phyloP scores from a whole-genome alignment of 768 basidiomycete species.

The Leccinum incarnatum region DNA sequence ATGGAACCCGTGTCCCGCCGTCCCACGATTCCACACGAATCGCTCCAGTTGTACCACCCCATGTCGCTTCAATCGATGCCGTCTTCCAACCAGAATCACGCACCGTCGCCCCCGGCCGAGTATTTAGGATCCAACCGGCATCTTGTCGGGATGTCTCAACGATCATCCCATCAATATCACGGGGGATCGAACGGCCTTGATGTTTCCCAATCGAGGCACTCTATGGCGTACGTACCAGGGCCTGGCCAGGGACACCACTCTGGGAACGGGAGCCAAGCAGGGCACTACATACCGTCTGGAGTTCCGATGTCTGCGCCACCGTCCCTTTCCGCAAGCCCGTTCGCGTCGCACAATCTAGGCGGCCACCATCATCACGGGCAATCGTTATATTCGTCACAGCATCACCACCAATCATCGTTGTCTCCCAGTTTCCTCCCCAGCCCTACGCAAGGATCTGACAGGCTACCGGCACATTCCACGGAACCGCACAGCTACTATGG shows the following conservation, averaged over 20 bases:
- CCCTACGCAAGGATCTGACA: slow-evolving; percentile 30
- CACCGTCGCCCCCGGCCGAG: slow-evolving; percentile 34
- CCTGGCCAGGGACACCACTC: slow-evolving; percentile 44
- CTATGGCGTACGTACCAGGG: slow-evolving; percentile 38
- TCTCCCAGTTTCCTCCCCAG: slow-evolving; percentile 31
- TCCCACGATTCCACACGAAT: slow-evolving; percentile 66
- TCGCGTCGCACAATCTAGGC: slow-evolving; percentile 26
- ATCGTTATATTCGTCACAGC: slow-evolving; percentile 32
- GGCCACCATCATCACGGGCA: slow-evolving; percentile 25
- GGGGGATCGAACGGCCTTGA: slow-evolving; percentile 23
- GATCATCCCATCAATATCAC: slow-evolving; percentile 31
- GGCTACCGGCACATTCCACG: slow-evolving; percentile 25
- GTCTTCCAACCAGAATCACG: slow-evolving; percentile 31
- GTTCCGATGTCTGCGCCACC: slow-evolving; percentile 54
- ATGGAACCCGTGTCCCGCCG: slow-evolving; percentile 49
- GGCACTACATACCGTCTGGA: slow-evolving; percentile 31
- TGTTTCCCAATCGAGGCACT: slow-evolving; percentile 32
- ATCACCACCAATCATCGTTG: slow-evolving; percentile 28
- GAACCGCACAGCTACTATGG: slow-evolving; percentile 33
- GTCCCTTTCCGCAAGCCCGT: slow-evolving; percentile 42
- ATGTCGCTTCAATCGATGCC: slow-evolving; percentile 65
- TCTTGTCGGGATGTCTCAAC: slow-evolving; percentile 43
- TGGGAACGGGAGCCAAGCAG: slow-evolving; percentile 27
- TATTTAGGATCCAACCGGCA: slow-evolving; percentile 44
- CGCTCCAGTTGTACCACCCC: slow-evolving; percentile 74